These are phyloP conservation scores for Talaromyces liani DNA, from an alignment of 495 filamentous ascomycete genomes.

Conservation along the genomic window DNA sequence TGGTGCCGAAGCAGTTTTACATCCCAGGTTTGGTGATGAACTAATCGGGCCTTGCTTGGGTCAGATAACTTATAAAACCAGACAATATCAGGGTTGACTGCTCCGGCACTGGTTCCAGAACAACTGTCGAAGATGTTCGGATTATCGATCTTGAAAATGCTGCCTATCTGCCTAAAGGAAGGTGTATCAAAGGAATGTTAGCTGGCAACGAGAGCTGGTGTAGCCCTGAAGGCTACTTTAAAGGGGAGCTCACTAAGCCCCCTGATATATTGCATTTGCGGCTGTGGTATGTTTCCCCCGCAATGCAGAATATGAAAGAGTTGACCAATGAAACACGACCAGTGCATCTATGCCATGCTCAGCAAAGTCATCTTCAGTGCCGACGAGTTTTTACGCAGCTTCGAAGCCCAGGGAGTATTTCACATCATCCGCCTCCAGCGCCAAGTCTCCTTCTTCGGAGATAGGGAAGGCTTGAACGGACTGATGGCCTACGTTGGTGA, in stretches of 20 bases:
- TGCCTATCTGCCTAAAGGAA: constrained; percentile 12
- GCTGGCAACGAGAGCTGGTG: constrained; percentile 30
- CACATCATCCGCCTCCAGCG: constrained; percentile 21
- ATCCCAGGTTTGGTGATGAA: neutral
- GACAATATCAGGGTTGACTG: neutral
- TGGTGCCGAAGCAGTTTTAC: neutral
- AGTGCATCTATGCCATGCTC: constrained; percentile 22
- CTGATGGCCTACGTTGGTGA: constrained; percentile 17
- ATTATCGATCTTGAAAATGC: neutral
- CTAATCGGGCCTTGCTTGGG: neutral
- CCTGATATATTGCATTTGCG: constrained; percentile 30
- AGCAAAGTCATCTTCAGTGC: constrained; percentile 17
- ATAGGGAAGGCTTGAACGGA: constrained; percentile 24
- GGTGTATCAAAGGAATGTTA: constrained; percentile 23
- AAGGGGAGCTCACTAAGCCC: constrained; percentile 24
- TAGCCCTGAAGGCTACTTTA: constrained; percentile 28
- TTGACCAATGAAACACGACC: too few relatives aligned
- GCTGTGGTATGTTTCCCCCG: constrained; percentile 22
- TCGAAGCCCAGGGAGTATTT: constrained; percentile 15
- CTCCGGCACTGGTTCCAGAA: constrained; percentile 23
- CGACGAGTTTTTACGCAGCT: constrained; percentile 15
- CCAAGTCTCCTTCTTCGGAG: constrained; percentile 37
- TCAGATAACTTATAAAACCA: neutral
- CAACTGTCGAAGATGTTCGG: constrained; percentile 24
- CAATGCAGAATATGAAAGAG: too few relatives aligned